A percentile compares a stretch with the other conserved stretches of the same genome.
phyloP scores from a whole-genome alignment of 108 stramenopile species.

The Nitzschia sp. region DNA sequence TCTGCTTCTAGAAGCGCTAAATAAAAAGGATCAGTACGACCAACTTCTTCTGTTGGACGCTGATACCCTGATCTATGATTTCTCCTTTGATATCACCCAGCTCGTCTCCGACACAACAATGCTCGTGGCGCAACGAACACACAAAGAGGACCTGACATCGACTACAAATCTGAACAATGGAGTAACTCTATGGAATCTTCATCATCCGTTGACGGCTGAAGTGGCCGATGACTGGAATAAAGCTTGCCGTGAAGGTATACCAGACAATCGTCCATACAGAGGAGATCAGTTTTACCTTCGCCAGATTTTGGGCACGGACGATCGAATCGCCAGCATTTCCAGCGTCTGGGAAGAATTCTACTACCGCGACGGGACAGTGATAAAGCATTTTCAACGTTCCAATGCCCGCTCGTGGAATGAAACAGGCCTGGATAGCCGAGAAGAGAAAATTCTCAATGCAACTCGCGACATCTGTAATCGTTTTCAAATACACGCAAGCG shows the following conservation, averaged over 20 bases:
- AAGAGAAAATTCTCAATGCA: conserved; percentile 13
- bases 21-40: conserved; percentile 18
- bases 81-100: conserved; percentile 27
- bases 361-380: conserved; percentile 29
- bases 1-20: conserved; percentile 18
- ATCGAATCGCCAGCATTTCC: conserved; percentile 2
- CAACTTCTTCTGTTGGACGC: conserved; percentile 35
- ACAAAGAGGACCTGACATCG: not conserved
- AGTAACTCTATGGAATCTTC: conserved; percentile 38
- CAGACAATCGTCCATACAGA: conserved; percentile 15
- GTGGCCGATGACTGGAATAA: conserved; percentile 27
- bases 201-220: conserved; percentile 19
- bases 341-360: conserved; percentile 28
- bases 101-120: conserved; percentile 14
- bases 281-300: conserved; percentile 19
- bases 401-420: conserved; percentile 17
- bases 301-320: not conserved
- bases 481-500: not conserved
- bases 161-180: conserved; percentile 29
- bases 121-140: conserved; percentile 20
- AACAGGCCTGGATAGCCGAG: conserved; percentile 26
- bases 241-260: conserved; percentile 10
- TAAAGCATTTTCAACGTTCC: conserved; percentile 39
- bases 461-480: not conserved
- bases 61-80: conserved; percentile 39